Evolutionary conservation across 345 rosid genomes (phyloP), one percentile per base, ranked within the genome.

Genomic region (Brassica cretica): DNA sequence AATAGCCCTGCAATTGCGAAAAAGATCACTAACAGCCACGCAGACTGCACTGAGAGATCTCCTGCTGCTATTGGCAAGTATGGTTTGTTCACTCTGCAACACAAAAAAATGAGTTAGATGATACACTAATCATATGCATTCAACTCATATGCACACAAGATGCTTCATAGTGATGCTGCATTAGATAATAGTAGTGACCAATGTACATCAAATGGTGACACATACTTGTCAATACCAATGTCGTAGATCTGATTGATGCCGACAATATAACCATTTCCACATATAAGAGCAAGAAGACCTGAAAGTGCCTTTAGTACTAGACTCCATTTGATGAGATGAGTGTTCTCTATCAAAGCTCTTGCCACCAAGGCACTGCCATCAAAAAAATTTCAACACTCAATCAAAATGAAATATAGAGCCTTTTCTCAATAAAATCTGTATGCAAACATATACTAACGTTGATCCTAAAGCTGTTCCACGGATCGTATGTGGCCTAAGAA

Each of bases 241-340:
- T 94, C 98, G 39, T 89, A 94, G 83, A 94, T 94, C 83, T 94
- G 98, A 86, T 94, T 94, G 90, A 94, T 89, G 89, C 98, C 98
- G 24, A 94, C 98, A 27, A 94, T 94, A 78, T 92, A 94, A 25
- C 98, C 98, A 80, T 94, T 94, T 39, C 97, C 97, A 64, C 97
- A 94, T 74, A 92, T 83, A 29, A 94, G 92, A 85, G 97, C 98
- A 73, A 92, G 76, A 76, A 94, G 87, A 60, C 98, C 98, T 5
- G 89, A 87, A 64, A 92, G 75, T 9, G 98, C 97, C 87, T 90
- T 94, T n/a, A 88, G 77, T 81, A 94, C 72, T 29, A 94, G 87
- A 51, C 93, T 88, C 98, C 89, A 88, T 83, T 86, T 92, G 51
- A 94, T 94, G 78, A 89, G 83, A 73, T 90, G 83, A 30, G 93